Percentiles rank a stretch among this genome's conserved stretches.
Conservation (phyloP, 371 early-diverging fungal genomes). For the Actinomortierella wolfii region DNA sequence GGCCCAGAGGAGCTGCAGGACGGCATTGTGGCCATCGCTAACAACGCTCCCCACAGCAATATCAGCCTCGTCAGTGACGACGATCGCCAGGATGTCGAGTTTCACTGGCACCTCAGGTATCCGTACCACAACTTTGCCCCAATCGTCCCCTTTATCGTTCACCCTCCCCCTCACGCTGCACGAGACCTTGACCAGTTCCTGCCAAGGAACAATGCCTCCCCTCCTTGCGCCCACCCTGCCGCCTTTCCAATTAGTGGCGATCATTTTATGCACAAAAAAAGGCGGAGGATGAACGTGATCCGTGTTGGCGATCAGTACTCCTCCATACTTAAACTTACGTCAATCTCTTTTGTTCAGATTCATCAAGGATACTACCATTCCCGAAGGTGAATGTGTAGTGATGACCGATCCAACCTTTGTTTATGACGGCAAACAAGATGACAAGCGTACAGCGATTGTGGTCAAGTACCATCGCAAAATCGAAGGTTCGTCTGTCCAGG, state of each 20-base stretch:
- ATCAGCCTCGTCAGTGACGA: constrained; percentile 50
- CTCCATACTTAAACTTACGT: not conserved
- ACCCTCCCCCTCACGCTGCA: not conserved
- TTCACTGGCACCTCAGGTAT: constrained; percentile 64
- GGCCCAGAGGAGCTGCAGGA: constrained; percentile 65
- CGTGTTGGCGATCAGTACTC: not conserved
- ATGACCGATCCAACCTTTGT: constrained; percentile 49
- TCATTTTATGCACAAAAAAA: constrained; percentile 2
- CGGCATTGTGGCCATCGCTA: constrained; percentile 63
- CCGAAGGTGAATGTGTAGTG: constrained; percentile 52
- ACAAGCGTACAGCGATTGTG: constrained; percentile 50
- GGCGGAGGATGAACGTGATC: too few relatives aligned
- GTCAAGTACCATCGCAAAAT: constrained; percentile 66
- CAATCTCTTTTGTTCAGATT: constrained; percentile 48
- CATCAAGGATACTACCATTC: constrained; percentile 49
- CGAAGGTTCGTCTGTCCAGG: constrained; percentile 52
- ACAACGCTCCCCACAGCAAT: constrained; percentile 58
- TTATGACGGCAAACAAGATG: constrained; percentile 39
- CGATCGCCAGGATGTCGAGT: constrained; percentile 53
- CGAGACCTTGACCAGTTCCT: constrained; percentile 1
- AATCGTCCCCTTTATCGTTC: not conserved
- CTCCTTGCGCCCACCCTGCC: not conserved
- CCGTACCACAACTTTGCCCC: not conserved
- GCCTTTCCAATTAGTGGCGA: not conserved
- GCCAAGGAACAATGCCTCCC: not conserved